These are phyloP conservation scores for Fremontodendron californicum DNA, from an alignment of 345 rosid genomes.

Conservation along the genomic window DNA sequence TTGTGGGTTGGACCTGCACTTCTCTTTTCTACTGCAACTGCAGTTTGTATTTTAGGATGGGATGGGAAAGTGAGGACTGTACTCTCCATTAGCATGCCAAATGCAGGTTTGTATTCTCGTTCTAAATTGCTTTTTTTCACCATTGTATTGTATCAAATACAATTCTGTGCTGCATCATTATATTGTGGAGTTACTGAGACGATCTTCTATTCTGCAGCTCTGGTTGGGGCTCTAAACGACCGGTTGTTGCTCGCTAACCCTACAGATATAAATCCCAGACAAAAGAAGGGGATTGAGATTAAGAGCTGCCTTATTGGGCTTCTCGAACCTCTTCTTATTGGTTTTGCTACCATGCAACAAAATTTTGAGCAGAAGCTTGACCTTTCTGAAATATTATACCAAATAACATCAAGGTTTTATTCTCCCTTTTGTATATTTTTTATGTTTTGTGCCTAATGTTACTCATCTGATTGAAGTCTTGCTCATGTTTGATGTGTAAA, in stretches of 20 bases:
- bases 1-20: conserved; percentile 98
- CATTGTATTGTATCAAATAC: conserved; percentile 7
- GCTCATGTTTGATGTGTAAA: background rate
- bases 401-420: conserved; percentile 83
- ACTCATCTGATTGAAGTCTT: background rate
- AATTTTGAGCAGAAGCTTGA: conserved; percentile 89
- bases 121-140: background rate
- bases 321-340: conserved; percentile 96
- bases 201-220: conserved; percentile 43
- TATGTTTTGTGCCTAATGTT: background rate
- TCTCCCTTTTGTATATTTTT: conserved; percentile 6
- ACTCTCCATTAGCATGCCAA: conserved; percentile 83
- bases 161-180: background rate
- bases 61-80: conserved; percentile 87
- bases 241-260: conserved; percentile 76
- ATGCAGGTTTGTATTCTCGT: conserved; percentile 55
- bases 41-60: conserved; percentile 90
- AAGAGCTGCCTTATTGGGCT: conserved; percentile 95
- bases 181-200: conserved; percentile 19
- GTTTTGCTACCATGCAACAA: conserved; percentile 97
- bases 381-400: conserved; percentile 83
- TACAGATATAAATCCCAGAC: conserved; percentile 82
- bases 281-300: conserved; percentile 80
- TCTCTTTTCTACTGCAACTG: conserved; percentile 85
- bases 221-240: conserved; percentile 92